These are phyloP conservation scores for Cladobotryum mycophilum DNA, from an alignment of 2,329 filamentous ascomycete genomes.

Conservation along the genomic window DNA sequence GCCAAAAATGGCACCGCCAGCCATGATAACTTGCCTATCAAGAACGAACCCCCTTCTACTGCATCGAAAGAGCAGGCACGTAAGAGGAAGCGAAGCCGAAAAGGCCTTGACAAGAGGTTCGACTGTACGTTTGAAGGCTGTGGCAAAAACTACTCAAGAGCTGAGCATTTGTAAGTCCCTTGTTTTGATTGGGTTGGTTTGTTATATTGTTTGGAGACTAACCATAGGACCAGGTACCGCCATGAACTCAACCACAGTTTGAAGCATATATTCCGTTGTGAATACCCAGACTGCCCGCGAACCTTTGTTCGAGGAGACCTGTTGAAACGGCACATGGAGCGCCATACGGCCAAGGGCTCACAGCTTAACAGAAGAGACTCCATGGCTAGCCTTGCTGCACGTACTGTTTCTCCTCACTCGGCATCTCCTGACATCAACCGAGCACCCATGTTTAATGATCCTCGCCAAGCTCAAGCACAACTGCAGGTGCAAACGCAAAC, in stretches of 20 bases:
- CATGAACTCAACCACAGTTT: constrained; percentile 95
- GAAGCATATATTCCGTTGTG: constrained; percentile 91
- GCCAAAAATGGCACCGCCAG: neutral
- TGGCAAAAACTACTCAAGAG: constrained; percentile 92
- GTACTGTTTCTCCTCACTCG: constrained; percentile 22
- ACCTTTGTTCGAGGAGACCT: constrained; percentile 92
- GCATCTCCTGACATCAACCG: constrained; percentile 44
- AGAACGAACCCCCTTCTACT: constrained; percentile 9
- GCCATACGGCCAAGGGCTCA: constrained; percentile 73
- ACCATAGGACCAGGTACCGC: constrained; percentile 51
- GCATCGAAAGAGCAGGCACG: constrained; percentile 12
- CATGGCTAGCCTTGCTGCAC: constrained; percentile 28
- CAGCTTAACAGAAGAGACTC: constrained; percentile 68
- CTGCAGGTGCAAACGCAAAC: constrained; percentile 27
- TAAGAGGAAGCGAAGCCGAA: constrained; percentile 66
- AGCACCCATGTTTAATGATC: constrained; percentile 27
- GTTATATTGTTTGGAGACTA: constrained; percentile 1
- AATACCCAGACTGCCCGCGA: constrained; percentile 83
- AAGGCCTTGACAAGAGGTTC: constrained; percentile 74
- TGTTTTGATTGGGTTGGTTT: neutral
- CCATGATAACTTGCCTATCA: constrained; percentile 3
- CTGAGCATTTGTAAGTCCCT: constrained; percentile 74
- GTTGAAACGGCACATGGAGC: constrained; percentile 76
- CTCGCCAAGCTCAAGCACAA: neutral
- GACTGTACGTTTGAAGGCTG: constrained; percentile 82